A percentile compares a stretch with the other conserved stretches of the same genome.
phyloP scores from a whole-genome alignment of 345 rosid species.

The Erysimum cheiranthoides region DNA sequence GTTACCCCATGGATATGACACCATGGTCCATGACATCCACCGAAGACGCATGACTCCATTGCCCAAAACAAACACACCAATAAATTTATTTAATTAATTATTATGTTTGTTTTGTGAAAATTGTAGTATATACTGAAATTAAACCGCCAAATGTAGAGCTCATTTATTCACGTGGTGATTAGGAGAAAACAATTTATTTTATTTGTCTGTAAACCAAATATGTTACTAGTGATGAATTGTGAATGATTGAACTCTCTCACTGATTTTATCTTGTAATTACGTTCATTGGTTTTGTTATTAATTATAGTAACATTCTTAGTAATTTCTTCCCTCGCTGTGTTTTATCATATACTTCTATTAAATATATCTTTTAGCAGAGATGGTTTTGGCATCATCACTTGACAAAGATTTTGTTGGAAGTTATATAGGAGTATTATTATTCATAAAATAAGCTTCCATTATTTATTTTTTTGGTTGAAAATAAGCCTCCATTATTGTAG shows the following conservation, averaged over 20 bases:
- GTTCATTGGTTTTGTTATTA: not conserved
- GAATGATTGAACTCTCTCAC: not conserved
- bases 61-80: constrained; percentile 11
- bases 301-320: not conserved
- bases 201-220: constrained; percentile 14
- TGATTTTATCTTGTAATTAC: not conserved
- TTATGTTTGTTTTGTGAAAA: constrained; percentile 9
- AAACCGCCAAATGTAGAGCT: constrained; percentile 19
- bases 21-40: constrained; percentile 79
- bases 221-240: constrained; percentile 6
- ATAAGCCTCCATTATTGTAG: not conserved
- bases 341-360: not conserved
- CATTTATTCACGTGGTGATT: constrained; percentile 13
- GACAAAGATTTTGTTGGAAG: not conserved
- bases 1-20: constrained; percentile 99
- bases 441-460: no score
- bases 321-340: not conserved
- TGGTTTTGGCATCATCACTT: no score
- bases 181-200: constrained; percentile 19
- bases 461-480: no score
- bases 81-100: constrained; percentile 19
- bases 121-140: constrained; percentile 11
- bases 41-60: constrained; percentile 40
- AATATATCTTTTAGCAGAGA: not conserved
- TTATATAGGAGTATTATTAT: no score